Evolutionary conservation across 768 basidiomycete species (phyloP).

Genomic region (Amanita thiersii): DNA sequence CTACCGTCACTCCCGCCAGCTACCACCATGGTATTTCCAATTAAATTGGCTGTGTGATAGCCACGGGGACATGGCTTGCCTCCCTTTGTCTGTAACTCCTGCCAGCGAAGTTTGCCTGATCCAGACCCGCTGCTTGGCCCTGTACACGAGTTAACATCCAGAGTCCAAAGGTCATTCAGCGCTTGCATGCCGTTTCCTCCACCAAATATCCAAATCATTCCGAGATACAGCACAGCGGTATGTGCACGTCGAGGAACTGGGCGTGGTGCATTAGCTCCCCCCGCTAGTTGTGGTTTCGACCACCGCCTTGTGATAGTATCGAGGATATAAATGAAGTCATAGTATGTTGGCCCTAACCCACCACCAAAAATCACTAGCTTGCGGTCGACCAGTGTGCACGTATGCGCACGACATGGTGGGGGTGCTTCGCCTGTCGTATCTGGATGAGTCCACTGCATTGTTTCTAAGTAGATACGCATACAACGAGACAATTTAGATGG

Average conservation of each 20-base stretch:
- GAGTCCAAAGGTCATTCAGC: conserved; percentile 83
- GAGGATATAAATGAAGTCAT: conserved; percentile 74
- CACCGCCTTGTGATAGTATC: conserved; percentile 71
- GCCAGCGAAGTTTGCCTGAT: conserved; percentile 23
- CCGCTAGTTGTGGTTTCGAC: conserved; percentile 38
- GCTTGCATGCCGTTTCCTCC: conserved; percentile 93
- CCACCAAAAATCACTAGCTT: conserved; percentile 83
- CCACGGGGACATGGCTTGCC: conserved; percentile 60
- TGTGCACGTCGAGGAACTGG: conserved; percentile 81
- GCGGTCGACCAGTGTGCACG: conserved; percentile 74
- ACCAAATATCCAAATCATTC: conserved; percentile 80
- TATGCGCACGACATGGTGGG: conserved; percentile 82
- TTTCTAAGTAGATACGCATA: conserved; percentile 40
- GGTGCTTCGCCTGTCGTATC: conserved; percentile 72
- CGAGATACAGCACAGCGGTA: conserved; percentile 66
- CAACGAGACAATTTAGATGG: background rate
- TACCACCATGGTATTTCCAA: conserved; percentile 80
- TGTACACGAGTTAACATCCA: conserved; percentile 45
- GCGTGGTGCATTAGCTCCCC: conserved; percentile 15
- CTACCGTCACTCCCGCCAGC: conserved; percentile 89
- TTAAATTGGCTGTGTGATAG: conserved; percentile 86
- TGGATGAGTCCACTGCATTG: conserved; percentile 83
- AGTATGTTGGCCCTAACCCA: conserved; percentile 76
- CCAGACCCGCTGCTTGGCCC: conserved; percentile 14
- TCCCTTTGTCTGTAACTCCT: conserved; percentile 45